These are phyloP conservation scores for Casuarina cunninghamiana DNA, from an alignment of 306 rosid genomes.

Conservation along the genomic window DNA sequence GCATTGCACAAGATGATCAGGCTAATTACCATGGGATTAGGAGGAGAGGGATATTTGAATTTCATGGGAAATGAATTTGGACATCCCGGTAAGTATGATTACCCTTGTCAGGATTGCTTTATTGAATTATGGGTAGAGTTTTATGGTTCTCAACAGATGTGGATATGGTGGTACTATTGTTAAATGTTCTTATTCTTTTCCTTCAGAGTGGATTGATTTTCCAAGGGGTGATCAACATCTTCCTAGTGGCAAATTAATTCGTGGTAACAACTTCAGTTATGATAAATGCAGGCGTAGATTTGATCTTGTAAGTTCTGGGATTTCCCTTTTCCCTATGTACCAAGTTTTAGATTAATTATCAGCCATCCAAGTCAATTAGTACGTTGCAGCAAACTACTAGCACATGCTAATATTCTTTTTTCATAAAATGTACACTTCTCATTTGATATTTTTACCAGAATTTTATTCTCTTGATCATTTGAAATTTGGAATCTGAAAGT, in stretches of 20 bases:
- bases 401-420: not conserved
- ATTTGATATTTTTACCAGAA: not conserved
- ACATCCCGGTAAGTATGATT: conserved; percentile 74
- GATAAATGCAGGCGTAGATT: conserved; percentile 98
- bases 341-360: not conserved
- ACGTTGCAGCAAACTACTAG: conserved; percentile 5
- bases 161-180: conserved; percentile 21
- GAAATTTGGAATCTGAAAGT: conserved; percentile 1
- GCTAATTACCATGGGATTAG: conserved; percentile 93
- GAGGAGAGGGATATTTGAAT: conserved; percentile 97
- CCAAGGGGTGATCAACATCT: conserved; percentile 84
- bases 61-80: conserved; percentile 99
- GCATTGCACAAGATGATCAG: conserved; percentile 98
- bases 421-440: not conserved
- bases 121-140: conserved; percentile 7
- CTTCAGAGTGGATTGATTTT: conserved; percentile 98
- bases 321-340: not conserved
- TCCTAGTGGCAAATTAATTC: conserved; percentile 56
- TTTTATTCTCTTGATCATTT: not conserved
- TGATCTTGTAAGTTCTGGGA: conserved; percentile 67
- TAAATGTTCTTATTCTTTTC: conserved; percentile 11
- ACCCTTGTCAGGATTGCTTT: conserved; percentile 12
- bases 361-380: conserved; percentile 6
- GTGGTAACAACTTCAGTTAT: conserved; percentile 70
- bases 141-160: conserved; percentile 12